A percentile compares a stretch with the other conserved stretches of the same genome.
Evolutionary conservation across 129 eudicot genomes (phyloP).

Genomic region (Tanacetum coccineum): DNA sequence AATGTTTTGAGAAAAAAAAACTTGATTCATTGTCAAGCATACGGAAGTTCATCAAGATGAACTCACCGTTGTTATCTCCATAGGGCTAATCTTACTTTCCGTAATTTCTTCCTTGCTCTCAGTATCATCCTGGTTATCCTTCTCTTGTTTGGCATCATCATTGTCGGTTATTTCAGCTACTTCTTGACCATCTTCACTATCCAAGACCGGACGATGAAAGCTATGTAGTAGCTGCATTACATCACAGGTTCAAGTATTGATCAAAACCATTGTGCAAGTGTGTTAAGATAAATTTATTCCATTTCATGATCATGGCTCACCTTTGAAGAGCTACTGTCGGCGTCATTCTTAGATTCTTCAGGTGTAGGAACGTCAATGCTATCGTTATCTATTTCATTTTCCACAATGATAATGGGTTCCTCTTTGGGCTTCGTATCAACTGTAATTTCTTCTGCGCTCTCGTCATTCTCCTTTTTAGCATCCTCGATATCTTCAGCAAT

Average conservation of each 20-base stretch:
- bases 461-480: slow-evolving; percentile 7
- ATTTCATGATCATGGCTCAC: slow-evolving; percentile 10
- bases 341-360: slow-evolving; percentile 12
- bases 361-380: background rate
- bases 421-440: slow-evolving; percentile 6
- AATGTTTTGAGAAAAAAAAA: no score
- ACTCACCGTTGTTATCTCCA: slow-evolving; percentile 23
- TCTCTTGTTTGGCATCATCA: background rate
- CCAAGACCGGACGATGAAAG: no score
- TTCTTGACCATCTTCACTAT: no score
- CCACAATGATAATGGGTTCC: slow-evolving; percentile 10
- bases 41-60: background rate
- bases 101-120: background rate
- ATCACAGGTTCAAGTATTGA: no score
- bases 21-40: no score
- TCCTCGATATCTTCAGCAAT: background rate
- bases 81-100: slow-evolving; percentile 10
- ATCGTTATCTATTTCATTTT: slow-evolving; percentile 9
- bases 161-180: background rate
- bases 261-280: background rate
- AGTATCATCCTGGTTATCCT: background rate
- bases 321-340: background rate
- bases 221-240: slow-evolving; percentile 1
- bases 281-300: slow-evolving; percentile 1
- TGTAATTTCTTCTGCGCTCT: background rate